Percentiles rank a stretch among this genome's conserved stretches.
These are phyloP conservation scores for Epichloe uncinata DNA, from an alignment of 2,329 filamentous ascomycete species.

Conservation along the genomic window DNA sequence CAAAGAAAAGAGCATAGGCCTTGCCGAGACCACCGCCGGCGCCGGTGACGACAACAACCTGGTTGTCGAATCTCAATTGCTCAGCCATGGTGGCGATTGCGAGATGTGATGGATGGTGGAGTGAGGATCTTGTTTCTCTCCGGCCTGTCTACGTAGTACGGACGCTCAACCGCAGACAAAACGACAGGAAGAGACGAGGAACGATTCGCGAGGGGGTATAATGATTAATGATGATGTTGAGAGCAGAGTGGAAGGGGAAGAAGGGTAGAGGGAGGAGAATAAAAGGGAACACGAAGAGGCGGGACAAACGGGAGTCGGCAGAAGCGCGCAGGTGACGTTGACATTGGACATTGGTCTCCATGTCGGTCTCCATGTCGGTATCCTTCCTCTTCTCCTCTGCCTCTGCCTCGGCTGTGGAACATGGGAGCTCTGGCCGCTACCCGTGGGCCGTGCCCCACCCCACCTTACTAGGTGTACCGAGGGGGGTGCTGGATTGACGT, in stretches of 20 bases:
- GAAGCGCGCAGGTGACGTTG: not conserved
- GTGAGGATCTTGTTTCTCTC: not conserved
- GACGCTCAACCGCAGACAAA: conserved; percentile 5
- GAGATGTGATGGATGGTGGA: conserved; percentile 6
- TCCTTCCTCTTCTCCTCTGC: conserved; percentile 6
- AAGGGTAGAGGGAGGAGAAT: conserved; percentile 2
- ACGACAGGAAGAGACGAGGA: conserved; percentile 3
- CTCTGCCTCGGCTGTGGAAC: conserved; percentile 15
- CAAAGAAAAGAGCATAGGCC: conserved; percentile 83
- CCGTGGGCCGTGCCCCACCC: no score
- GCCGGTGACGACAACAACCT: conserved; percentile 72
- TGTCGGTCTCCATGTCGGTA: no score
- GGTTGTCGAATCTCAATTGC: conserved; percentile 69
- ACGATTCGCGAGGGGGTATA: not conserved
- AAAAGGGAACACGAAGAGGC: not conserved
- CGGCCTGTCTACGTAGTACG: not conserved
- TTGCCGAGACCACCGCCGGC: conserved; percentile 69
- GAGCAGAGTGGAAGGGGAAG: conserved; percentile 4
- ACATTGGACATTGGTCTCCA: no score
- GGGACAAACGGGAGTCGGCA: not conserved
- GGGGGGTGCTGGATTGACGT: conserved; percentile 9
- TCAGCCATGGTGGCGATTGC: conserved; percentile 38
- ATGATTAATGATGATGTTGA: not conserved
- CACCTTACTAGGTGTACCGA: conserved; percentile 9
- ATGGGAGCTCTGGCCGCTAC: conserved; percentile 5